Evolutionary conservation across 2,329 filamentous ascomycete species (phyloP), one percentile per base, ranked within the genome.

Genomic region (Colletotrichum sansevieriae): DNA sequence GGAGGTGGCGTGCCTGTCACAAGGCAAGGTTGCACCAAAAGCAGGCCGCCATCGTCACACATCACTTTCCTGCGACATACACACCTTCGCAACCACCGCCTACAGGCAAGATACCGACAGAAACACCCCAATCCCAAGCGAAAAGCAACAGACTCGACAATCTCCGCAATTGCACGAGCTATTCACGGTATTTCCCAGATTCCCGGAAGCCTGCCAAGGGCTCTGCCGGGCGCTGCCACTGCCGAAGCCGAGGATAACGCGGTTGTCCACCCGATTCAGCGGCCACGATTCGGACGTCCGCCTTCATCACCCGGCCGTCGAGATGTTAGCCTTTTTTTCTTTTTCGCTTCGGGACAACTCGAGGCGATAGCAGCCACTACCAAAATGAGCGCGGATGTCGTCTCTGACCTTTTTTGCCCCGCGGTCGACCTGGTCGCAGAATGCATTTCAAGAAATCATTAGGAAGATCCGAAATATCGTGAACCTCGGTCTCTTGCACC

Each of bases 391-490:
- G 37, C 43, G 37, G 20, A 60, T 8, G 43, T 63, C 65, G 71
- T 73, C 63, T 70, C 73, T 72, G 72, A 70, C 69, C 69, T 70
- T 74, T 74, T 72, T 74, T 72, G 73, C 72, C 54, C 47, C 65
- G 57, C 57, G 56, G 57, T 60, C 20, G 47, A 41, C 37, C 47
- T 20, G 15, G 37, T 62, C 59, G 37, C 47, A 62, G 37, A 62
- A 52, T 52, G 47, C 47, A n/a, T 52, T n/a, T 25, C 25, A 25
- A 33, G 13, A n/a, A 12, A n/a, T 52, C 49, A 33, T 25, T 51
- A 11, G 25, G 49, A 69, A 70, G 33, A 68, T 52, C 49, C 49
- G 63, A 52, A 52, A 64, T 70, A 71, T 59, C 56, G 55, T 47
- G 43, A 25, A 37, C 58, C 63, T 65, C 52, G 61, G 62, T 49